Percentiles rank a stretch among this genome's conserved stretches.
Evolutionary conservation across 1,284 basidiomycete species (phyloP).

Genomic region (Sanghuangporus sanghuang): DNA sequence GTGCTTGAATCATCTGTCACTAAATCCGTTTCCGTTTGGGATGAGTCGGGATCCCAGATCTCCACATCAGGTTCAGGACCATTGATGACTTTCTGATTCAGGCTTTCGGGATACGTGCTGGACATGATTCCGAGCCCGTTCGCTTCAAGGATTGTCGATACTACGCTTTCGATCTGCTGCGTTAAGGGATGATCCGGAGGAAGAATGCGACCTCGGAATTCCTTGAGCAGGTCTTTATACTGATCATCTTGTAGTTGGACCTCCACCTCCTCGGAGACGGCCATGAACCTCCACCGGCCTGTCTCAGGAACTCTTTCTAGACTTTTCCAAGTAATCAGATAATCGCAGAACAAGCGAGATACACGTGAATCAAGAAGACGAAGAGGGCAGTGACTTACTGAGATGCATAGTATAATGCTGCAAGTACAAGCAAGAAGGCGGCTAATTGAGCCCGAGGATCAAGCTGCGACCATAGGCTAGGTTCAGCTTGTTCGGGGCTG

Average conservation of each 20-base stretch:
- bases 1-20: constrained; percentile 24
- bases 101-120: background rate
- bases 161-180: constrained; percentile 64
- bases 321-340: constrained; percentile 34
- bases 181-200: constrained; percentile 66
- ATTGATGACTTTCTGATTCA: background rate
- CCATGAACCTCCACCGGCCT: constrained; percentile 83
- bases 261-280: constrained; percentile 59
- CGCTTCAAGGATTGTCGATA: constrained; percentile 66
- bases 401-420: constrained; percentile 48
- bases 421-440: constrained; percentile 25
- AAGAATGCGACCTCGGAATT: constrained; percentile 58
- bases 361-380: background rate
- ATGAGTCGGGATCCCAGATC: constrained; percentile 17
- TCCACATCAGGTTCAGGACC: background rate
- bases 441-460: too few species aligned
- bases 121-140: constrained; percentile 63
- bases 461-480: too few species aligned
- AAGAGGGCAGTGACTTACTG: constrained; percentile 40
- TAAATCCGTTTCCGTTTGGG: constrained; percentile 22
- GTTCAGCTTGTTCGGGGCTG: too few species aligned
- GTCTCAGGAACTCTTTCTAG: constrained; percentile 80
- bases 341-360: background rate
- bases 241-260: constrained; percentile 47
- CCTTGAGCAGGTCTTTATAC: constrained; percentile 45